phyloP scores from a whole-genome alignment of 352 stramenopile genomes.

The Globisporangium radiosum region DNA sequence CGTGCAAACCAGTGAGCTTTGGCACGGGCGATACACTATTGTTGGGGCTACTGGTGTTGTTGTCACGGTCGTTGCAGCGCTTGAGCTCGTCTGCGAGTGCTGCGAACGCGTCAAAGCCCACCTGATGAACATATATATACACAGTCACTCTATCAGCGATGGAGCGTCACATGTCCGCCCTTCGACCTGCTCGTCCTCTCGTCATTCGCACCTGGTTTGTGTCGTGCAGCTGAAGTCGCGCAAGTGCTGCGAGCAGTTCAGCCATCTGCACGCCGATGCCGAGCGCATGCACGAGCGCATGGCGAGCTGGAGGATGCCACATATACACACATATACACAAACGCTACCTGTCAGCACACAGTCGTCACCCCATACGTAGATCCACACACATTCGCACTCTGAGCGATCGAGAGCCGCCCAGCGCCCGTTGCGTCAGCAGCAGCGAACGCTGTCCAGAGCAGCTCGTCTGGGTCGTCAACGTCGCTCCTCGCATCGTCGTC shows the following conservation, averaged over 20 bases:
- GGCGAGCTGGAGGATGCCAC: constrained; percentile 24
- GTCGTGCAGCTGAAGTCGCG: constrained; percentile 22
- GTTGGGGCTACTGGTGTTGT: not conserved
- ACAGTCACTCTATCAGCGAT: not conserved
- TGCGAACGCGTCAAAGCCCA: constrained; percentile 57
- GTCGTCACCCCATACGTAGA: too few species aligned
- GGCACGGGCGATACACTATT: not conserved
- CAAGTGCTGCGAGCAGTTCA: constrained; percentile 32
- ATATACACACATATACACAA: constrained; percentile 5
- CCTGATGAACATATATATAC: constrained; percentile 16
- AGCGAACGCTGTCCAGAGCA: constrained; percentile 62
- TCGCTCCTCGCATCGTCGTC: constrained; percentile 27
- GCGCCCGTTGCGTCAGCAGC: constrained; percentile 29
- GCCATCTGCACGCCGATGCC: constrained; percentile 37
- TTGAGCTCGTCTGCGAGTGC: constrained; percentile 39
- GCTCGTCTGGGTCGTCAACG: constrained; percentile 54
- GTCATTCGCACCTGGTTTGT: constrained; percentile 23
- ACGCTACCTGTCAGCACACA: not conserved
- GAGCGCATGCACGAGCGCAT: constrained; percentile 58
- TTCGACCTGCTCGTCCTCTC: not conserved
- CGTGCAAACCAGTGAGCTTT: constrained; percentile 1
- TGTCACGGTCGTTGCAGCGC: constrained; percentile 3
- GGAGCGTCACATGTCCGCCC: not conserved
- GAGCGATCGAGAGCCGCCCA: constrained; percentile 37
- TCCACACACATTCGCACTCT: constrained; percentile 31